phyloP scores from a whole-genome alignment of 768 basidiomycete species.

The Hypholoma sublateritium region DNA sequence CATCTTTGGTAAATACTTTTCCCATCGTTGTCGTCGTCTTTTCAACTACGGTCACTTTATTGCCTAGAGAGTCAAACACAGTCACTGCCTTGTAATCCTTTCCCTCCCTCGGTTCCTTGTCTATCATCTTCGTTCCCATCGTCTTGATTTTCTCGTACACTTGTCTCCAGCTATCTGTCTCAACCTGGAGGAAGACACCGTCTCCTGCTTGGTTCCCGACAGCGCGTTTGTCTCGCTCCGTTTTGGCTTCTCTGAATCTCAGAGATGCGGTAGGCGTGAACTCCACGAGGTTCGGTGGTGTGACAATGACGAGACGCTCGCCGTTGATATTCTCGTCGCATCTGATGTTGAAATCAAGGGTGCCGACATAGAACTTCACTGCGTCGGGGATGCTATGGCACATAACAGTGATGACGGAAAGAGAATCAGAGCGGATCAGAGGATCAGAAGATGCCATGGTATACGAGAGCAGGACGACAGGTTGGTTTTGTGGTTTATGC shows the following conservation, averaged over 20 bases:
- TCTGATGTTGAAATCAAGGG: constrained; percentile 20
- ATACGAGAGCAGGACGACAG: neutral
- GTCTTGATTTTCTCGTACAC: constrained; percentile 17
- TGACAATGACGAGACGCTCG: constrained; percentile 18
- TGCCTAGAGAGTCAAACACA: constrained; percentile 17
- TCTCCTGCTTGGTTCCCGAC: constrained; percentile 21
- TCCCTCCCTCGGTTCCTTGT: constrained; percentile 15
- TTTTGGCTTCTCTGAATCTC: constrained; percentile 14
- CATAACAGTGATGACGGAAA: constrained; percentile 17
- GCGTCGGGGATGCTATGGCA: constrained; percentile 17
- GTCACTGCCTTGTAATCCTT: constrained; percentile 14
- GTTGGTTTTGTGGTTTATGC: neutral
- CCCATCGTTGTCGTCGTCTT: constrained; percentile 17
- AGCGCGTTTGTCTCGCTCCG: constrained; percentile 14
- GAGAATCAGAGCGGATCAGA: constrained; percentile 19
- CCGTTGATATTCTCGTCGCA: constrained; percentile 20
- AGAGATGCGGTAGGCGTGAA: constrained; percentile 16
- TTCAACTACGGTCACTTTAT: constrained; percentile 18
- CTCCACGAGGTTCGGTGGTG: constrained; percentile 20
- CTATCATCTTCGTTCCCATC: constrained; percentile 15
- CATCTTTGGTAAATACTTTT: constrained; percentile 17
- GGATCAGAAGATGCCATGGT: constrained; percentile 8
- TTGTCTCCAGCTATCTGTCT: constrained; percentile 17
- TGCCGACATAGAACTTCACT: constrained; percentile 19
- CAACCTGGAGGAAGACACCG: constrained; percentile 17